These are phyloP conservation scores for Kewa caespitosa DNA, from an alignment of 179 eudicot species.

Conservation along the genomic window DNA sequence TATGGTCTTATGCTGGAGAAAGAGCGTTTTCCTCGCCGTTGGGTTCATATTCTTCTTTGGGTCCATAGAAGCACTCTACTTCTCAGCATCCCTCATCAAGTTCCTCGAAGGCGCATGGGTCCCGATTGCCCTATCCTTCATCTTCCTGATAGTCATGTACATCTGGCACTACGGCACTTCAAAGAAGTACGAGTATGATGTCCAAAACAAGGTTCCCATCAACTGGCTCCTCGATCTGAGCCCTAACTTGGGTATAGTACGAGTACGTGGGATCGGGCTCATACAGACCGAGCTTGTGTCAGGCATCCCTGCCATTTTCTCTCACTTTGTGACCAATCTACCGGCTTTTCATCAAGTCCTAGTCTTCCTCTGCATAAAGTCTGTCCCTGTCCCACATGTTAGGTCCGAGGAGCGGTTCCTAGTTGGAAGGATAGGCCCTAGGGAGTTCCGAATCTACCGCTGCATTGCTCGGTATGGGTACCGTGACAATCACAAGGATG, in stretches of 20 bases:
- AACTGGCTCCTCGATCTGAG: conserved; percentile 75
- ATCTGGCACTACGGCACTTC: conserved; percentile 82
- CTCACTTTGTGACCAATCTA: conserved; percentile 87
- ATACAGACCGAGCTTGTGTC: conserved; percentile 70
- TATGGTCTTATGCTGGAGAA: conserved; percentile 71
- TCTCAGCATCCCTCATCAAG: conserved; percentile 63
- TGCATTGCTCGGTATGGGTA: conserved; percentile 88
- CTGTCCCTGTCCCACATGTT: conserved; percentile 63
- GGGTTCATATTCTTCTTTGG: conserved; percentile 73
- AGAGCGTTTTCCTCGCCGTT: conserved; percentile 44
- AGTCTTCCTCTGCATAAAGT: conserved; percentile 68
- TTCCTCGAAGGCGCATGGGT: conserved; percentile 80
- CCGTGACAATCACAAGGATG: conserved; percentile 59
- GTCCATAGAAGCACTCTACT: conserved; percentile 67
- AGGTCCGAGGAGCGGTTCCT: conserved; percentile 53
- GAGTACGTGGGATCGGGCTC: conserved; percentile 87
- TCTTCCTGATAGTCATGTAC: conserved; percentile 63
- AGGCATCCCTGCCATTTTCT: conserved; percentile 85
- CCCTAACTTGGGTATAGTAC: conserved; percentile 67
- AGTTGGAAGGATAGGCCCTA: conserved; percentile 75
- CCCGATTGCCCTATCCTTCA: conserved; percentile 46
- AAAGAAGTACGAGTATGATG: conserved; percentile 70
- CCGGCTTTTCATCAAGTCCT: conserved; percentile 86
- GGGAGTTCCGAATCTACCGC: conserved; percentile 60
- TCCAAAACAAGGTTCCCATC: conserved; percentile 73